phyloP scores from a whole-genome alignment of 2,329 filamentous ascomycete genomes.

The Stachybotrys elegans region DNA sequence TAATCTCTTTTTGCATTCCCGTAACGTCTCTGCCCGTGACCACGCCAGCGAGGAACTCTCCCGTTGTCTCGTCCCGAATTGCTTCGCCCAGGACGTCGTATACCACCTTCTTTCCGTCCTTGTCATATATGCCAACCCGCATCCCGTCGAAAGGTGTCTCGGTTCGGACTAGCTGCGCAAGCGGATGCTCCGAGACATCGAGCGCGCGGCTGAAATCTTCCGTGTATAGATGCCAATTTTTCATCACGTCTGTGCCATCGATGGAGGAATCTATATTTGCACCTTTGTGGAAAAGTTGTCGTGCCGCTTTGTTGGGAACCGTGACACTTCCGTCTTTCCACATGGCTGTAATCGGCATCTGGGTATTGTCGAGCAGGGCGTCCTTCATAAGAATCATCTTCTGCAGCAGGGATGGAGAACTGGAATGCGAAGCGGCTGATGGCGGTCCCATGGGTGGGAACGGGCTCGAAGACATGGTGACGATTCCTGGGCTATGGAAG shows the following conservation, averaged over 20 bases:
- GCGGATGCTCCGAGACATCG: conserved; percentile 58
- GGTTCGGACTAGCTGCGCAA: conserved; percentile 58
- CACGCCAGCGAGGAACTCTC: conserved; percentile 69
- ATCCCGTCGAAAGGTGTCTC: conserved; percentile 53
- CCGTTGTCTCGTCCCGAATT: conserved; percentile 60
- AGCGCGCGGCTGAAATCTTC: conserved; percentile 60
- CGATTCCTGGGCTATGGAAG: conserved; percentile 45
- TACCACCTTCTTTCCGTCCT: conserved; percentile 45
- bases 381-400: conserved; percentile 75
- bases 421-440: conserved; percentile 45
- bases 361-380: conserved; percentile 68
- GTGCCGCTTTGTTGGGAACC: conserved; percentile 65
- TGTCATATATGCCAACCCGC: conserved; percentile 59
- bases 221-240: conserved; percentile 57
- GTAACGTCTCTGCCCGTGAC: conserved; percentile 71
- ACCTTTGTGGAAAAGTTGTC: conserved; percentile 42
- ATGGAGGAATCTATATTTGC: conserved; percentile 32
- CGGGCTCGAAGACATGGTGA: conserved; percentile 49
- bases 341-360: conserved; percentile 71
- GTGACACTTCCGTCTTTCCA: conserved; percentile 75
- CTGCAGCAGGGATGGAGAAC: conserved; percentile 61
- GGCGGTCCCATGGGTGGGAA: conserved; percentile 67
- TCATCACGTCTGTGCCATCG: conserved; percentile 52
- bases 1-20: conserved; percentile 62
- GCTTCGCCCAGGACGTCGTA: conserved; percentile 65